Base-by-base conservation (phyloP, 768 basidiomycete genomes). In the Mycena latifolia region DNA sequence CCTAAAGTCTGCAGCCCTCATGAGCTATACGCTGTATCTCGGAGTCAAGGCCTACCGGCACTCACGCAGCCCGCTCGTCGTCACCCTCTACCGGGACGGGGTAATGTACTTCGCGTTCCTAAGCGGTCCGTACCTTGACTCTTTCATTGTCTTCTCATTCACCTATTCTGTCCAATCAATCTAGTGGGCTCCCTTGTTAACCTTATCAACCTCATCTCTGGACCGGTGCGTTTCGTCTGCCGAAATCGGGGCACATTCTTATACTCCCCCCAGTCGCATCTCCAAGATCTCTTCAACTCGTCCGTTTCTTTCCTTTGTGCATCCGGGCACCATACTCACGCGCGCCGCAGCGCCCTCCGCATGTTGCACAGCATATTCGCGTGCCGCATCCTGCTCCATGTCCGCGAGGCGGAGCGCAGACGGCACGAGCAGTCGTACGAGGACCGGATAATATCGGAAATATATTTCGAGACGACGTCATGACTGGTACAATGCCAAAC, bases 81-180 rank as follows among this genome's bases (percentile, higher is more conserved):
- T 17, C 11, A 65, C 67, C 1, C 43, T 69, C 17, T 64, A 55
- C 48, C 67, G 55, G 5, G 67, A 69, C 45, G 67, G 67, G 1
- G 39, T 69, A 20, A 46, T n/a, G 6, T 69, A 69, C 45, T 69
- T 46, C 22, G 25, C 61, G 6, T 56, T 64, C n/a, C 29, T 63
- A 0, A 51, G 18, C 51, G 3, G 61, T 63, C 25, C 25, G 66
- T 47, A 2, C 14, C n/a, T 12, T 47, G 10, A 15, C 25, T 4
- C 15, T 17, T 18, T 14, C 11, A 17, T 14, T 9, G 37, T 9
- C 37, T 8, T 39, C 37, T 33, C 31, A 5, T 33, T 33, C 31
- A 33, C 15, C 14, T 17, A 15, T 39, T 18, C 10, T 14, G 33
- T 14, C 14, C 8, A 35, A 35, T 35, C 27, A 27, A 18, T 35